A percentile compares a stretch with the other conserved stretches of the same genome.
Conservation (phyloP, 2,329 filamentous ascomycete species). For the Aspergillus ruber region DNA sequence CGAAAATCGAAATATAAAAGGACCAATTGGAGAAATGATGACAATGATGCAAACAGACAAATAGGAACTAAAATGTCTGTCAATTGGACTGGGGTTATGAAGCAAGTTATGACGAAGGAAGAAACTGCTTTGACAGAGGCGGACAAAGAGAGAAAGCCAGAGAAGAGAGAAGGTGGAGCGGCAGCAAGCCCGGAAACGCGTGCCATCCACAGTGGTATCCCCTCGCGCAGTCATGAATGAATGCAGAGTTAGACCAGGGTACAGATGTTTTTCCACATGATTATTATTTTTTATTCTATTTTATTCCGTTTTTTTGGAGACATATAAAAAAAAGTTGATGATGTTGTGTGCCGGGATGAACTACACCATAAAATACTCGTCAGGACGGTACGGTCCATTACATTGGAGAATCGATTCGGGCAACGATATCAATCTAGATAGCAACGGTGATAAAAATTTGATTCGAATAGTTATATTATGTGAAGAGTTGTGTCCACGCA, state of each 20-base stretch:
- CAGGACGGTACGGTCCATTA: too few species aligned
- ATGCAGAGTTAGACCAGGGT: not conserved
- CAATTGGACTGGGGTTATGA: not conserved
- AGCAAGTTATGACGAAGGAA: slow-evolving; percentile 1
- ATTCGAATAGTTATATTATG: too few species aligned
- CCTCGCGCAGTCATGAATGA: not conserved
- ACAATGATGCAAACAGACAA: not conserved
- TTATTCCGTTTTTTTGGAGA: too few species aligned
- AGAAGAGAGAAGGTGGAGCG: slow-evolving; percentile 6
- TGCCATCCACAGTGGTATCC: not conserved
- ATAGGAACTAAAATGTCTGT: not conserved
- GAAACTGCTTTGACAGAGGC: not conserved
- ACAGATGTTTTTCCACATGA: too few species aligned
- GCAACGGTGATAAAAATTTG: too few species aligned
- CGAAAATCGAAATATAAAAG: slow-evolving; percentile 3
- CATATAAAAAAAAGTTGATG: too few species aligned
- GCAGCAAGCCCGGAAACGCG: not conserved
- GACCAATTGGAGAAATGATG: slow-evolving; percentile 9
- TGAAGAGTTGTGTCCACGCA: too few species aligned
- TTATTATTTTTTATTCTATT: too few species aligned
- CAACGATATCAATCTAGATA: too few species aligned
- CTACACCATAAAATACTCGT: too few species aligned
- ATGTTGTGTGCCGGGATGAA: too few species aligned
- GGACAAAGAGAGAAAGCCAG: not conserved
- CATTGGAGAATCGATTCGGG: too few species aligned